Evolutionary conservation across 2,329 filamentous ascomycete genomes (phyloP), one percentile per base, ranked within the genome.

Genomic region (Colletotrichum echinochloae): DNA sequence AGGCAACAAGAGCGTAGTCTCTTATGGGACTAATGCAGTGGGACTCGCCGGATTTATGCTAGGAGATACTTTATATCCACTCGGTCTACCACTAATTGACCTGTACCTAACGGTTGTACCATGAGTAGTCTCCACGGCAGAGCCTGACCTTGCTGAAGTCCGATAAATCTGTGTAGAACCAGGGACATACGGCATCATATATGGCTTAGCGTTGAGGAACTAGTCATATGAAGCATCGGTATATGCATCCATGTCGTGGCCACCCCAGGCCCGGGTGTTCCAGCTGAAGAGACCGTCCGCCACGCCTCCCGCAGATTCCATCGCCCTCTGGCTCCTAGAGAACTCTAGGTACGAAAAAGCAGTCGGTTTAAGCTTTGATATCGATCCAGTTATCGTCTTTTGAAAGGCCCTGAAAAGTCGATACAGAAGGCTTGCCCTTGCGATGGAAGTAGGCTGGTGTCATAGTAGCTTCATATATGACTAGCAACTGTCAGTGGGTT

Each of bases 111-210:
- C 89, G 85, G 62, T 87, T 80, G 70, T 83, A 85, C 88, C 89
- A 91, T 9, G 90, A 77, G 65, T 85, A 81, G 73, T 91, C 89
- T 30, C 87, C 86, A n/a, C 84, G 83, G 82, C 87, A 91, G 9
- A 90, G 79, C 88, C 89, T 91, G 75, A 89, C 88, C 79, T 90
- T 91, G 51, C 79, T 77, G 73, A 83, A 90, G n/a, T 81, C 80
- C 0, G 86, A 84, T 5, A 90, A 79, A 68, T 88, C 83, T 0
- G 86, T 87, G 44, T 79, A 87, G 75, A 88, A 88, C 86, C 75
- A 78, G 2, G 77, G 78, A 5, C 76, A 72, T 6, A 79, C 80
- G 81, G 0, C 81, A 81, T 81, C 82, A 88, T 66, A 85, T 82
- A 0, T 84, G 85, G 12, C 35, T 37, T 55, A 30, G 28, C 49